Conservation (phyloP, 352 stramenopile species). For the Phytopythium cucurbitacearum region DNA sequence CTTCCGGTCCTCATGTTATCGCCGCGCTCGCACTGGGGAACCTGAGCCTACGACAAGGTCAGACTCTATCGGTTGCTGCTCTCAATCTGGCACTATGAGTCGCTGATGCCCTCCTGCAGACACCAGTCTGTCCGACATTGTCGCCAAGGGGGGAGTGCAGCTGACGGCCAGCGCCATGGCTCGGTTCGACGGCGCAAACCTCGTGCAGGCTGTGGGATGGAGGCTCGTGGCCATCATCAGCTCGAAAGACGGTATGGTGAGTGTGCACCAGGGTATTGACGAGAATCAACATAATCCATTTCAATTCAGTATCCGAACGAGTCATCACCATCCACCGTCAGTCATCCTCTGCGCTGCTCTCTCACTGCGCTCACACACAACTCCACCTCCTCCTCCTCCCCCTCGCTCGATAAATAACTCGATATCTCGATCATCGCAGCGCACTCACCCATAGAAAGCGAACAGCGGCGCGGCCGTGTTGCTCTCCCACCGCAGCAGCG, state of each 20-base stretch:
- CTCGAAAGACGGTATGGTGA: constrained; percentile 34
- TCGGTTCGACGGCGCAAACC: constrained; percentile 28
- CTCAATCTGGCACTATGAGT: background rate
- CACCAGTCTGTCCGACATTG: constrained; percentile 49
- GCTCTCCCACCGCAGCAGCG: constrained; percentile 72
- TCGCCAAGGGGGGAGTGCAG: constrained; percentile 44
- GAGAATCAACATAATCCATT: too few species aligned
- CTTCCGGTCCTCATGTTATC: too few species aligned
- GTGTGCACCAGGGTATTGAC: too few species aligned
- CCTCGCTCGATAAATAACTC: background rate
- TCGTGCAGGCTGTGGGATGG: constrained; percentile 48
- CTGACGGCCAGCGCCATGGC: constrained; percentile 48
- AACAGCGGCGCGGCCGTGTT: constrained; percentile 74
- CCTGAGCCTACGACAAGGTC: constrained; percentile 50
- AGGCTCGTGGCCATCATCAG: constrained; percentile 54
- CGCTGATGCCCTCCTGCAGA: constrained; percentile 14
- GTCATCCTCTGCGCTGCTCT: too few species aligned
- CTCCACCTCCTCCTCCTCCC: too few species aligned
- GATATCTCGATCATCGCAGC: background rate
- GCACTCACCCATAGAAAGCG: constrained; percentile 42
- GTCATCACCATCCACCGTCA: too few species aligned
- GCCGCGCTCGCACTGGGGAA: constrained; percentile 50
- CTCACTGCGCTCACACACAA: too few species aligned
- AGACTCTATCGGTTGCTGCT: background rate
- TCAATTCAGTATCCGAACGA: too few species aligned